A percentile compares a stretch with the other conserved stretches of the same genome.
phyloP scores from a whole-genome alignment of 176 grass and related monocot genomes.

The Lolium multiflorum region DNA sequence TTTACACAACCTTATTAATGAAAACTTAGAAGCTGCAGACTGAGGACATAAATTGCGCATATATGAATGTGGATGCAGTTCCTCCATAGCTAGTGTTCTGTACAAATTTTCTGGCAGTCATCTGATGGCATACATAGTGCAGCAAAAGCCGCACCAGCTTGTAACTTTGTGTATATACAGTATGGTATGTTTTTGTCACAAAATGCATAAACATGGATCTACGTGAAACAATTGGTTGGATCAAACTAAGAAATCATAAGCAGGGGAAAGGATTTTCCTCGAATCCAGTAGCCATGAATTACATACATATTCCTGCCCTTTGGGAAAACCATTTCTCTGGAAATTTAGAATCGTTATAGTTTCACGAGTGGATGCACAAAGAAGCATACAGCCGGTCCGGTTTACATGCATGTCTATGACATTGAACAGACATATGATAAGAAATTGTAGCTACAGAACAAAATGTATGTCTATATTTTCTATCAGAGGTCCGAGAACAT shows the following conservation, averaged over 20 bases:
- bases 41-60: constrained; percentile 3
- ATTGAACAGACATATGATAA: constrained; percentile 2
- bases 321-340: neutral
- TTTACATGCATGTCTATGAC: neutral
- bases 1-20: neutral
- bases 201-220: too few relatives aligned
- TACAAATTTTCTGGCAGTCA: neutral
- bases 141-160: neutral
- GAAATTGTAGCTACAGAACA: constrained; percentile 14
- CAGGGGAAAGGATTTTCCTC: too few relatives aligned
- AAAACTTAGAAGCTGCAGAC: constrained; percentile 4
- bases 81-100: neutral
- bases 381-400: neutral
- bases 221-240: too few relatives aligned
- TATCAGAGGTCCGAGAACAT: neutral
- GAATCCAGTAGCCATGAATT: neutral
- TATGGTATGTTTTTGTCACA: neutral
- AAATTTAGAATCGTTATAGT: neutral
- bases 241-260: too few relatives aligned
- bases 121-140: neutral
- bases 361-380: constrained; percentile 3
- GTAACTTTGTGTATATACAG: neutral
- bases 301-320: neutral
- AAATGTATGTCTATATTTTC: neutral
- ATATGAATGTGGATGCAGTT: neutral